Evolutionary conservation across 768 basidiomycete genomes (phyloP).

Genomic region (Amanita muscaria): DNA sequence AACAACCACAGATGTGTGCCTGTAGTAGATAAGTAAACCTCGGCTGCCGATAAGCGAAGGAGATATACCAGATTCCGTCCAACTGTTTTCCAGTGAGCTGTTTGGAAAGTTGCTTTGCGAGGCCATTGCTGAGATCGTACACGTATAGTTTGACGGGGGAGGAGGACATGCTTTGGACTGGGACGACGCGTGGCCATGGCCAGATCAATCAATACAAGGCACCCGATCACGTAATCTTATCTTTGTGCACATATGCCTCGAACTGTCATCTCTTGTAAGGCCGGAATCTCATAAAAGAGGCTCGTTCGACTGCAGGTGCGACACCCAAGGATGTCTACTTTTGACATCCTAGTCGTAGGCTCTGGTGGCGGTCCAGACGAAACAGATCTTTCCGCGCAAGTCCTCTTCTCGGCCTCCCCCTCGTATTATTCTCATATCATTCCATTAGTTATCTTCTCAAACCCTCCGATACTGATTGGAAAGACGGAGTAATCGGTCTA

Average conservation of each 20-base stretch:
- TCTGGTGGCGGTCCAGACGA: conserved; percentile 88
- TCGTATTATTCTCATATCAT: conserved; percentile 12
- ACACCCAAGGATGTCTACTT: conserved; percentile 31
- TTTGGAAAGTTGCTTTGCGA: conserved; percentile 69
- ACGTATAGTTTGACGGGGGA: conserved; percentile 72
- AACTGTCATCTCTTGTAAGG: background rate
- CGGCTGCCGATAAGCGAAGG: background rate
- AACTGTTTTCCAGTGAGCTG: conserved; percentile 85
- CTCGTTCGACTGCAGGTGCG: background rate
- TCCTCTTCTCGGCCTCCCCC: conserved; percentile 14
- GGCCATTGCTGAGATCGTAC: conserved; percentile 85
- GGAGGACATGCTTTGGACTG: conserved; percentile 20
- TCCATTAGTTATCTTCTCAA: conserved; percentile 79
- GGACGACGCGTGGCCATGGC: background rate
- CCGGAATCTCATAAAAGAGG: background rate
- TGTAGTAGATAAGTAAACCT: conserved; percentile 18
- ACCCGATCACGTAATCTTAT: no score
- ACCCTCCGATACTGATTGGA: conserved; percentile 54
- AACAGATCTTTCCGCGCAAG: conserved; percentile 80
- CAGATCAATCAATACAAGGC: no score
- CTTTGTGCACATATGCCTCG: conserved; percentile 1
- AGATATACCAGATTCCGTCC: conserved; percentile 77
- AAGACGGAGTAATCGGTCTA: conserved; percentile 71
- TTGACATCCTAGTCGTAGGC: conserved; percentile 71
- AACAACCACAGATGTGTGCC: conserved; percentile 91